Base-by-base conservation (phyloP, 768 basidiomycete genomes). In the Xanthoconium stramineum region DNA sequence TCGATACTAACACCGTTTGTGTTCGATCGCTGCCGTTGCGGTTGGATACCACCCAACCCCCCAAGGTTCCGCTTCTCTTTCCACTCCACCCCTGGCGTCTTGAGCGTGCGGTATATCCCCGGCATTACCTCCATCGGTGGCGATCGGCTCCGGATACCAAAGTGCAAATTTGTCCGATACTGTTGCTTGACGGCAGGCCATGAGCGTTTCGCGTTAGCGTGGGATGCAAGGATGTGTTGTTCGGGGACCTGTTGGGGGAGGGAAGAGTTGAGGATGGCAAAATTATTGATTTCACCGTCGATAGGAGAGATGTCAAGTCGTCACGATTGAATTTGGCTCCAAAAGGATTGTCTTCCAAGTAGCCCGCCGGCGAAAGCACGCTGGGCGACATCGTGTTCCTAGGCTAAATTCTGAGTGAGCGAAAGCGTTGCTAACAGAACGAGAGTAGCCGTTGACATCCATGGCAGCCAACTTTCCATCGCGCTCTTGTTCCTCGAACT, bases 71-170 rank as follows among this genome's bases (percentile, higher is more conserved):
- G 82, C 79, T 97, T 97, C 76, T 89, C 85, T 71, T 91, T 91
- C 97, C n/a, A n/a, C n/a, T n/a, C n/a, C n/a, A n/a, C n/a, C n/a
- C n/a, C 91, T 20, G 98, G 78, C 57, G 85, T 78, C 74, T 89
- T 88, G 48, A 99, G 75, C 42, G 95, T 97, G 58, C 91, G 78
- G 74, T 99, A 98, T 50, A 99, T 97, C 80, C 98, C 96, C 28
- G 97, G 75, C 95, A 99, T 98, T 20, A 99, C 96, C 72, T 99
- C 97, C 91, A 98, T 96, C 20, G 96, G 97, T 33, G 94, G 92
- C 56, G 86, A 89, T 56, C 95, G 81, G 63, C 91, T 94, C 33
- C 97, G 82, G 39, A 99, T 98, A 9, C 97, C 97, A 66, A 98
- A 99, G 70, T 99, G 97, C 97, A 96, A 98, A 60, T 93, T 88